Evolutionary conservation across 305 asterid species (phyloP), one percentile per base, ranked within the genome.

Genomic region (Solanum hybrid): DNA sequence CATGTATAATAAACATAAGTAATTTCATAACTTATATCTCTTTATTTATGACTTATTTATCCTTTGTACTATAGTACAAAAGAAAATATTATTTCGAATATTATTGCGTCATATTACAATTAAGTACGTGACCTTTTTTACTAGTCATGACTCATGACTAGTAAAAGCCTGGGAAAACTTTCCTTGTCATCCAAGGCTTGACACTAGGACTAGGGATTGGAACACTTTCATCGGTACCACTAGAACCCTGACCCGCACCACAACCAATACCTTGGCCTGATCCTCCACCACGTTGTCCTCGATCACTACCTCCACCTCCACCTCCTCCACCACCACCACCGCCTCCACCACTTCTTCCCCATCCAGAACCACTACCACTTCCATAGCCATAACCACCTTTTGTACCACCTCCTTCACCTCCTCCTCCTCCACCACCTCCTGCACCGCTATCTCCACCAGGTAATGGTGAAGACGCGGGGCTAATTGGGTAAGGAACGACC

Each of bases 261-360:
- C 90, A 78, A 0, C 97, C 95, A 8, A 69, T 29, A 45, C 87
- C 87, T 15, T 89, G 86, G 29, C 94, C 93, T 13, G 91, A 86
- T 2, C 95, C 95, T 11, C 86, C 42, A 3, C 95, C 91, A 0
- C 90, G 84, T 10, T 93, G 91, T 2, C 91, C 90, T 0, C 95
- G 92, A 0, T 91, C 93, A 0, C 95, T 95, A 0, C 93, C 94
- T 0, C 94, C 95, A 0, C 95, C 96, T 0, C 95, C 95, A 0
- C 95, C 95, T 0, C 96, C 96, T 0, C 96, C 94, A 0, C 95
- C 94, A 0, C 95, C 94, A 0, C 90, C 78, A 86, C 87, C 89
- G 0, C 38, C 85, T 4, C 88, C 89, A 22, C 89, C 78, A 31
- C 88, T 88, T 32, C 85, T 36, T 27, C 92, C 92, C 31, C 73